Evolutionary conservation across 257 asterid genomes (phyloP).

Genomic region (Solanum medicagineum): DNA sequence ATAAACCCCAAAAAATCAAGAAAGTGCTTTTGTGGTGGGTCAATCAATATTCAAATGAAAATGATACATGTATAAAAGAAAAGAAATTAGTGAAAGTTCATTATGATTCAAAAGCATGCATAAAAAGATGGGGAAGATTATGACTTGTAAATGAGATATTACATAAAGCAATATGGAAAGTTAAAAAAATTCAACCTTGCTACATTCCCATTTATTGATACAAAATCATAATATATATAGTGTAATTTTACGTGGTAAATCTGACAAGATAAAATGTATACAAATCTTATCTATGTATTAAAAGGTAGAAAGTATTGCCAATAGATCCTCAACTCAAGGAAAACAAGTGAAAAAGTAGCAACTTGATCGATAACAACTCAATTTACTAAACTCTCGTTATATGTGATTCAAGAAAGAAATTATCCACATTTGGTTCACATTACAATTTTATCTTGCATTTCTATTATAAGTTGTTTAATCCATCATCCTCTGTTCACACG

Average conservation of each 20-base stretch:
- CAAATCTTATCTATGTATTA: too few relatives aligned
- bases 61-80: background rate
- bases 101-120: background rate
- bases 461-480: background rate
- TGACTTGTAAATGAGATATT: background rate
- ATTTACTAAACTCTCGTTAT: too few relatives aligned
- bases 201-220: too few relatives aligned
- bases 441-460: background rate
- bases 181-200: background rate
- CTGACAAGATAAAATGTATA: too few relatives aligned
- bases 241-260: background rate
- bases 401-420: background rate
- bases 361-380: background rate
- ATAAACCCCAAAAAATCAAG: background rate
- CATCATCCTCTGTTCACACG: background rate
- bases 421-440: background rate
- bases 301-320: too few relatives aligned
- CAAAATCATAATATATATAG: too few relatives aligned
- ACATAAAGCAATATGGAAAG: background rate
- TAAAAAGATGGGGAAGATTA: background rate
- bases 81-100: background rate
- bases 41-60: background rate
- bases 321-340: background rate
- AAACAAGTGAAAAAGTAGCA: rapidly evolving
- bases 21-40: background rate